Evolutionary conservation across 1,139 yeast species (phyloP), one percentile per base, ranked within the genome.

Genomic region (Meyerozyma carpophila): DNA sequence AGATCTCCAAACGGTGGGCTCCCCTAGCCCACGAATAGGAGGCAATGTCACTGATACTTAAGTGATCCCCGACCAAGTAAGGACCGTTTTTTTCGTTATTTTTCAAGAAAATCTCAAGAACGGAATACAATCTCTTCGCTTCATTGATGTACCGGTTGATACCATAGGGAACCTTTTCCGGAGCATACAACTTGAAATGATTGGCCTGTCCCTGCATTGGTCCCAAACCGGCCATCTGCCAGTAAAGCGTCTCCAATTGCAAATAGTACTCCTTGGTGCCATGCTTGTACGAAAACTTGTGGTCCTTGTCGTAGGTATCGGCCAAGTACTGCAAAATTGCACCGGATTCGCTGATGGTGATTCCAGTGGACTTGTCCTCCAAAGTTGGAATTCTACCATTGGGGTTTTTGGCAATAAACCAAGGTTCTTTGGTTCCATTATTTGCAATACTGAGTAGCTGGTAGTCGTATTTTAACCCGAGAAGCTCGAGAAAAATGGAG

Each of bases 321-420:
- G 16, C 41, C 20, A 39, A 21, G 21, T 39, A 39, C 18, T 29
- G 36, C 26, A 39, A 5, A 13, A 39, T 39, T 14, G 85, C 84
- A 21, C 75, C 85, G 31, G 82, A 68, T 60, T 82, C 87, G 53
- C 73, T 70, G 40, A 81, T 53, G 11, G 70, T 59, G 18, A 71
- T 62, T 8, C 76, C 77, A 14, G 72, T 61, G 32, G 58, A 58
- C 41, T 67, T 65, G 53, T 79, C 82, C 3, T 70, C 68, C 18
- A 82, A 57, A 1, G 79, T 70, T 14, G 88, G 88, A 44, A 81
- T 77, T 49, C 82, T 66, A 13, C 87, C 86, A 53, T 81, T 81
- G 25, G 83, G 82, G 55, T 81, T 79, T 52, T 79, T 59, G 43
- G 71, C 62, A 43, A 77, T 57, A 52, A 69, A 82, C 81, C 82